A percentile compares a stretch with the other conserved stretches of the same genome.
Conservation (phyloP, 495 filamentous ascomycete species). For the Thermochaetoides thermophila region DNA sequence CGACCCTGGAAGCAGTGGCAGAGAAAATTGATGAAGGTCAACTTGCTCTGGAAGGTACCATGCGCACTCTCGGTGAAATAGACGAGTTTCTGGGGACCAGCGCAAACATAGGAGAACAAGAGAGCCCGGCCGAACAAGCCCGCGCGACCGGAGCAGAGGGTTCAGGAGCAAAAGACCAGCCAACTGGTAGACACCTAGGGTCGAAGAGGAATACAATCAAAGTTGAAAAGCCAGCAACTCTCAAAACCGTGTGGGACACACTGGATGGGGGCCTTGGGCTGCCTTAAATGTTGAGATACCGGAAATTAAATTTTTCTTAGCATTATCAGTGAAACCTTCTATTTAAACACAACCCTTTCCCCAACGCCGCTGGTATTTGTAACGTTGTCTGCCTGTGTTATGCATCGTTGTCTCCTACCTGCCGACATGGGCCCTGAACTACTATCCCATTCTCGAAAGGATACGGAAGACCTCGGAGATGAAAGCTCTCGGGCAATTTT, state of each 20-base stretch:
- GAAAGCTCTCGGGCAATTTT: too few species aligned
- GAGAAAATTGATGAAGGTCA: conserved; percentile 35
- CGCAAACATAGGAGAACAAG: neutral
- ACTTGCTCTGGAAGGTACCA: conserved; percentile 27
- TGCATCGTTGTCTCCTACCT: too few species aligned
- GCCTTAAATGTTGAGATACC: too few species aligned
- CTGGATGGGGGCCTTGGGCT: conserved; percentile 33
- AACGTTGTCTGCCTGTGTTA: neutral
- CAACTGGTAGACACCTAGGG: conserved; percentile 9
- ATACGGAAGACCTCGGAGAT: conserved; percentile 11
- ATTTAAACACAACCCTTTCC: conserved; percentile 4
- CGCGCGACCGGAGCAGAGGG: conserved; percentile 17
- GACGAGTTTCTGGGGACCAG: conserved; percentile 22
- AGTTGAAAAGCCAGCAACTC: conserved; percentile 10
- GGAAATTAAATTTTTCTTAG: too few species aligned
- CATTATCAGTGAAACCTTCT: too few species aligned
- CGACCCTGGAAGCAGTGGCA: conserved; percentile 30
- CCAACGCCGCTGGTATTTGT: conserved; percentile 6
- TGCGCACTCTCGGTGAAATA: conserved; percentile 24
- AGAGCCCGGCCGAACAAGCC: conserved; percentile 6
- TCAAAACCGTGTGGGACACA: conserved; percentile 25
- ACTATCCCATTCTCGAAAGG: neutral
- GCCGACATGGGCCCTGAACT: neutral
- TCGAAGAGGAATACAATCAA: conserved; percentile 16
- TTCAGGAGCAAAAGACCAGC: conserved; percentile 17